A percentile compares a stretch with the other conserved stretches of the same genome.
These are phyloP conservation scores for Leucaena leucocephala DNA, from an alignment of 306 rosid species.

Conservation along the genomic window DNA sequence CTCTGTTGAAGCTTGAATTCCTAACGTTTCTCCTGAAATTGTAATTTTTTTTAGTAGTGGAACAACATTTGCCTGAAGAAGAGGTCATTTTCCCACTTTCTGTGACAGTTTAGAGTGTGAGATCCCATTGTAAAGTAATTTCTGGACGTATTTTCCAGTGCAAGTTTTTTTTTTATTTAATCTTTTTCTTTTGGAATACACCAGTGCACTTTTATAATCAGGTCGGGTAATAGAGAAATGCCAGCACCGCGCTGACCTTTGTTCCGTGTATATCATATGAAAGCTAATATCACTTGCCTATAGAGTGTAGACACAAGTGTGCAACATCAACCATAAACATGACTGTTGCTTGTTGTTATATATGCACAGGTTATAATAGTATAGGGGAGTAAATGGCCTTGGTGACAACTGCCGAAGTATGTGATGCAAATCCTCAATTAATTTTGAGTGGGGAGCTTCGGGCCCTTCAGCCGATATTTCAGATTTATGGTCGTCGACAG, in stretches of 20 bases:
- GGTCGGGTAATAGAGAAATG: not conserved
- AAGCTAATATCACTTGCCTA: not conserved
- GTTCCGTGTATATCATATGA: not conserved
- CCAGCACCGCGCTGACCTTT: not conserved
- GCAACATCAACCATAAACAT: not conserved
- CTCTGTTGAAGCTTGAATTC: not conserved
- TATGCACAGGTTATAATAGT: conserved; percentile 35
- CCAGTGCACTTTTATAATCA: not conserved
- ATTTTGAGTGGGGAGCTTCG: conserved; percentile 88
- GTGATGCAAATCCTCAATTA: conserved; percentile 89
- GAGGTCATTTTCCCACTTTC: not conserved
- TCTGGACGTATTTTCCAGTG: not conserved
- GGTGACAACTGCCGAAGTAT: conserved; percentile 96
- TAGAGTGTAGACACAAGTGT: not conserved
- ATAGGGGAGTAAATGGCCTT: conserved; percentile 66
- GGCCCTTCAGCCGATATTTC: conserved; percentile 84
- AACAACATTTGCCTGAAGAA: not conserved
- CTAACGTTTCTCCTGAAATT: not conserved
- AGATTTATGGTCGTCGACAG: conserved; percentile 86
- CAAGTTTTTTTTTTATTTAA: not conserved
- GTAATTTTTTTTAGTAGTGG: not conserved
- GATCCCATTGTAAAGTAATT: not conserved
- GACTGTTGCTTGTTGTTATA: conserved; percentile 14
- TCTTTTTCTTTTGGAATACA: not conserved
- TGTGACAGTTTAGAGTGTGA: not conserved